These are phyloP conservation scores for Mrakiaceae sp. DNA, from an alignment of 1,284 basidiomycete genomes.

Conservation along the genomic window DNA sequence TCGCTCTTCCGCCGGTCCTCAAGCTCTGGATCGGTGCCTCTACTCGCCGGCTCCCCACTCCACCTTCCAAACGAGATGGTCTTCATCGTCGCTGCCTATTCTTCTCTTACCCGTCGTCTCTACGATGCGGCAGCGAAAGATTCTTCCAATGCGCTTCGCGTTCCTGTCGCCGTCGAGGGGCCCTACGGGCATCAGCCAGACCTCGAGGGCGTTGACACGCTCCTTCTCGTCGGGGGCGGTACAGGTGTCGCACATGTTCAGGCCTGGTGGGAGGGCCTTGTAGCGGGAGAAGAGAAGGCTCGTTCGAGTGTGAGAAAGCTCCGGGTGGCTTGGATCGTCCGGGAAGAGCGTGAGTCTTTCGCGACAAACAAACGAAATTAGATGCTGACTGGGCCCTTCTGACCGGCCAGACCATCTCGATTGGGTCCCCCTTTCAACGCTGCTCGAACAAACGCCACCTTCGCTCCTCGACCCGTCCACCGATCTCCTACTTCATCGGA, in stretches of 20 bases:
- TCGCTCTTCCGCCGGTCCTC: neutral
- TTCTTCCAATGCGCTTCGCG: neutral
- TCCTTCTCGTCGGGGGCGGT: constrained; percentile 14
- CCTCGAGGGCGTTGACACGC: constrained; percentile 3
- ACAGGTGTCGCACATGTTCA: constrained; percentile 8
- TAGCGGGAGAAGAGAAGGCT: neutral
- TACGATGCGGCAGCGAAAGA: constrained; percentile 1
- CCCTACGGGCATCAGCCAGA: constrained; percentile 3
- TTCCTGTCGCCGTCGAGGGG: constrained; percentile 9
- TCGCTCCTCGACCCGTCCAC: neutral
- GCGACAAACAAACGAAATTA: neutral
- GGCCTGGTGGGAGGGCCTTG: constrained; percentile 4
- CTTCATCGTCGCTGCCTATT: constrained; percentile 10
- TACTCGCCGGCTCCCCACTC: neutral
- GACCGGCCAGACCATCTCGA: neutral
- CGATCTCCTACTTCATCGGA: constrained; percentile 4
- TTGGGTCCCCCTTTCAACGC: constrained; percentile 5
- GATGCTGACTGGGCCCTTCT: neutral
- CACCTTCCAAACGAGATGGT: constrained; percentile 6
- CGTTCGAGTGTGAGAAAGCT: neutral
- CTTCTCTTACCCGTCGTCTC: constrained; percentile 1
- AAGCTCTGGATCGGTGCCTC: neutral
- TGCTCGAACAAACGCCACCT: neutral
- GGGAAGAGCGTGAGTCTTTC: neutral
- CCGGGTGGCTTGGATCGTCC: constrained; percentile 6